Evolutionary conservation across 2,329 filamentous ascomycete genomes (phyloP), one percentile per base, ranked within the genome.

Genomic region (Alternaria rosae): DNA sequence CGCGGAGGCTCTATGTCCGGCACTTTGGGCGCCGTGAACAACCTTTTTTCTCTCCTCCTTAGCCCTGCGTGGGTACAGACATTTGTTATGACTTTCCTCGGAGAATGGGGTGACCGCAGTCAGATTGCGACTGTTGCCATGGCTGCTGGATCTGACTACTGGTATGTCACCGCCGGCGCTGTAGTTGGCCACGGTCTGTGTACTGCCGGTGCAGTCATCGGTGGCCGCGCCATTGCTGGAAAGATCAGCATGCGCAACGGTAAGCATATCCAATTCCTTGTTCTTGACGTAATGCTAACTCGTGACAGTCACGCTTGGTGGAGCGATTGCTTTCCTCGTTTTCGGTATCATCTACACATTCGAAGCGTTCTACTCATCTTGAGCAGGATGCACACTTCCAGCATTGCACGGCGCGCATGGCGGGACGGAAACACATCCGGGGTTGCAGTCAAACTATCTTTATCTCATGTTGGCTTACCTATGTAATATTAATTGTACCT

Each of bases 71-170:
- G 95, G 95, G 95, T 99, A 13, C 94, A 98, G 81, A 99, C 95
- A 0, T 99, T 99, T 77, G 88, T 96, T 71, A 99, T 99, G 95
- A 99, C 95, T 3, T 99, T 99, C 82, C 83, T 99, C 28, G 95
- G 95, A 42, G 95, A 99, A 80, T 99, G 95, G 95, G 95, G 95
- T 59, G 95, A 99, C 76, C 89, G 95, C 70, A 97, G 92, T 78
- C 95, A 99, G 82, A 98, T 99, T 74, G 95, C 95, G 21, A 99
- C 95, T 0, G 97, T 99, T 76, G 95, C 95, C 56, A 99, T 99
- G 95, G 95, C 95, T 52, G 94, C 95, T 32, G 95, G 95, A 20
- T 92, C 97, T 79, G 95, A 99, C 78, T 99, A 98, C 80, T 98
- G 94, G 94, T 97, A 93, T 92, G 95, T 99, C 35, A 97, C 93